Percentiles rank a stretch among this genome's conserved stretches.
These are phyloP conservation scores for Ogataea salicorniae DNA, from an alignment of 805 yeast genomes.

Conservation along the genomic window DNA sequence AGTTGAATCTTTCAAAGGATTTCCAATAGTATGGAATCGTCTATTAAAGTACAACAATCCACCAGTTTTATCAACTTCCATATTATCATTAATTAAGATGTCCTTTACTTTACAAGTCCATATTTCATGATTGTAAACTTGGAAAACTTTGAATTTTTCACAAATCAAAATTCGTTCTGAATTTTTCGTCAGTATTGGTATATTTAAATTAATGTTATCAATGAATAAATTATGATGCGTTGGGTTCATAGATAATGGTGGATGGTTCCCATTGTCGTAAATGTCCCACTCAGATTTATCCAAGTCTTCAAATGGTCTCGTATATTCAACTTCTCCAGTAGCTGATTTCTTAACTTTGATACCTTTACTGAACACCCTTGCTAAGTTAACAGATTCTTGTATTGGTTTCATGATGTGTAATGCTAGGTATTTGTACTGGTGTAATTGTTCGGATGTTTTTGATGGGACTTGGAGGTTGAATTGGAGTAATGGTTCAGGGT, in stretches of 20 bases:
- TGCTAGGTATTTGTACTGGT: constrained; percentile 55
- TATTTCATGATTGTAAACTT: constrained; percentile 80
- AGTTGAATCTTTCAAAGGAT: constrained; percentile 14
- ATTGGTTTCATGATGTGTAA: constrained; percentile 71
- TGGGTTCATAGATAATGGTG: constrained; percentile 12
- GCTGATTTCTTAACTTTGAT: constrained; percentile 39
- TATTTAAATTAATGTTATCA: constrained; percentile 21
- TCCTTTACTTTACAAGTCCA: constrained; percentile 80
- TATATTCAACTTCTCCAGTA: constrained; percentile 22
- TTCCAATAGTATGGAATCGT: constrained; percentile 44
- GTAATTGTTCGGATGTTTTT: constrained; percentile 64
- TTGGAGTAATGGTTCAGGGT: constrained; percentile 73
- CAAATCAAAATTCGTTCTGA: constrained; percentile 63
- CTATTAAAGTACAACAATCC: constrained; percentile 65
- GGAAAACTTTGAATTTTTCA: constrained; percentile 44
- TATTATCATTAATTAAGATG: constrained; percentile 32
- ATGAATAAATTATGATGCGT: constrained; percentile 8
- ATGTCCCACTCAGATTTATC: constrained; percentile 32
- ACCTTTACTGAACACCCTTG: constrained; percentile 59
- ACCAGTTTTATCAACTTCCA: constrained; percentile 41
- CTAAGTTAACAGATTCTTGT: constrained; percentile 47
- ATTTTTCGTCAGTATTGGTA: constrained; percentile 51
- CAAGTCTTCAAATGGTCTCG: constrained; percentile 51
- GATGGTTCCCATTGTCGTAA: constrained; percentile 19
- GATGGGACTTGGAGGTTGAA: constrained; percentile 88